Percentiles rank a stretch among this genome's conserved stretches.
Conservation (phyloP, 805 yeast species). For the Cyberlindnera euphorbiae region DNA sequence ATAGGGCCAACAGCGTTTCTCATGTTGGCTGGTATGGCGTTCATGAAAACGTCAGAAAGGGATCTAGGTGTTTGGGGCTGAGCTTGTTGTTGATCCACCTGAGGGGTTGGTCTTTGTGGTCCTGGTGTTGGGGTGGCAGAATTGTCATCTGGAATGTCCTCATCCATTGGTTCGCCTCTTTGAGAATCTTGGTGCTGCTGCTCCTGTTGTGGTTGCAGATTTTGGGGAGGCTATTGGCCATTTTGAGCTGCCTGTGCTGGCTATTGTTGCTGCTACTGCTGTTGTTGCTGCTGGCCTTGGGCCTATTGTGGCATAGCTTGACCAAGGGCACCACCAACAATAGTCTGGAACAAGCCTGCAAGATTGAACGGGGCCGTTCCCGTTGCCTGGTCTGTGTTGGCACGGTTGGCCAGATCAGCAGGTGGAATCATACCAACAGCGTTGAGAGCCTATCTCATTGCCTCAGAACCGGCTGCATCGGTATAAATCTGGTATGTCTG, state of each 20-base stretch:
- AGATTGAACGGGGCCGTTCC: background rate
- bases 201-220: background rate
- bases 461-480: constrained; percentile 8
- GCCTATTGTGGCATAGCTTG: background rate
- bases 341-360: background rate
- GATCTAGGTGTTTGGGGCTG: constrained; percentile 3
- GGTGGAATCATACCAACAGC: constrained; percentile 4
- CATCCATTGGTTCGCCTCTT: too few species aligned
- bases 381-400: background rate
- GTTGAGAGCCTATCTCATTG: constrained; percentile 10
- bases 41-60: constrained; percentile 8
- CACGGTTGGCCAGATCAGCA: background rate
- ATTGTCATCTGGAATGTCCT: background rate
- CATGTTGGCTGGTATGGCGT: constrained; percentile 10
- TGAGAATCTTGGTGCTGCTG: constrained; percentile 1
- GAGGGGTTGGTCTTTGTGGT: background rate
- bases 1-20: constrained; percentile 14
- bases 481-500: constrained; percentile 6
- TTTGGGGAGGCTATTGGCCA: background rate
- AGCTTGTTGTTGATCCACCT: constrained; percentile 2
- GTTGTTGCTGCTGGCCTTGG: constrained; percentile 2
- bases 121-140: background rate
- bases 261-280: constrained; percentile 3
- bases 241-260: background rate
- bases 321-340: background rate